Evolutionary conservation across 2,329 filamentous ascomycete genomes (phyloP), one percentile per base, ranked within the genome.

Genomic region (Diaporthe sp.): DNA sequence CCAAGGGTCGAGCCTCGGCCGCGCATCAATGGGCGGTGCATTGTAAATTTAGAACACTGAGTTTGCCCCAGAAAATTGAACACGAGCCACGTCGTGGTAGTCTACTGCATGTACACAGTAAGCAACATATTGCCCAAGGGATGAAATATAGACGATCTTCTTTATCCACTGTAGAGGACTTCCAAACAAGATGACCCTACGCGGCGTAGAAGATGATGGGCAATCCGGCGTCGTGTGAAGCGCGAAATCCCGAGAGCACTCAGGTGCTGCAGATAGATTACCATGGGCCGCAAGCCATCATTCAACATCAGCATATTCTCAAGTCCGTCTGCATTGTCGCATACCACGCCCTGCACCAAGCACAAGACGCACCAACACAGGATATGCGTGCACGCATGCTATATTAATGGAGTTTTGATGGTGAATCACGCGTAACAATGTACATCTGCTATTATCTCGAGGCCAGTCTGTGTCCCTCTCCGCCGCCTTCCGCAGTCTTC

Each of bases 21-120:
- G n/a, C 47, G 65, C 8, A 70, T 70, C 34, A 6, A 15, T 57
- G 71, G 71, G 71, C 71, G 58, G 71, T 73, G 71, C 53, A 34
- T 25, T 37, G 71, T 65, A 73, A 73, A 61, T 65, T 65, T 73
- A 73, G 71, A 73, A 47, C 31, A 37, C 12, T 5, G 15, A 37
- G 22, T 20, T 71, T 63, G 20, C 63, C 72, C 72, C 22, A 8
- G 8, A 44, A 65, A 44, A 63, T 17, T 39, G 34, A 65, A 44
- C 44, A 65, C 71, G 71, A 73, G 58, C 71, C 25, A 57, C 58
- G 8, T 55, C 17, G 39, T 55, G 17, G 20, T 31, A 65, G 39
- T 31, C 25, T 22, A n/a, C 44, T n/a, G 37, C 20, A 28, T 1
- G 39, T 34, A 22, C 37, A 15, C 22, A 37, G 34, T 53, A 39